Evolutionary conservation across 257 asterid genomes (phyloP).

Genomic region (Linderniella brevidens): DNA sequence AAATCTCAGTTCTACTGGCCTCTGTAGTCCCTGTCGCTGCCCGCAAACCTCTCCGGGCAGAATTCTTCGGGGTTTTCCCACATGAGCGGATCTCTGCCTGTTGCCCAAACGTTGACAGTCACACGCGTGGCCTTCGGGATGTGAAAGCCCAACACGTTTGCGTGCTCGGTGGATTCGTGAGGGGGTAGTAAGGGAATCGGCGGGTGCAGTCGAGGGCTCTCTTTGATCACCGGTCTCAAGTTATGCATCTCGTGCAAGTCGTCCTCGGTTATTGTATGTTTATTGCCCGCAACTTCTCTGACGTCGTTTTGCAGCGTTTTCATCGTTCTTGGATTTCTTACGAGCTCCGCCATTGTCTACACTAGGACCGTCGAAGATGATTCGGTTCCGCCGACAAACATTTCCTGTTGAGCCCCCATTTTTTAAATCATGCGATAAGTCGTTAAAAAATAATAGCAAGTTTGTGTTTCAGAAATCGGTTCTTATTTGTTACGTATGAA

Average conservation of each 20-base stretch:
- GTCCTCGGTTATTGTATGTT: constrained; percentile 12
- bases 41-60: constrained; percentile 32
- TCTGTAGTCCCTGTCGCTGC: constrained; percentile 14
- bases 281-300: constrained; percentile 1
- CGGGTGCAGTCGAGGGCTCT: constrained; percentile 23
- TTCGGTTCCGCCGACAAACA: constrained; percentile 37
- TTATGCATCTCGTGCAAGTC: constrained; percentile 29
- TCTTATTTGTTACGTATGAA: too few species aligned
- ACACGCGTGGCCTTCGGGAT: constrained; percentile 19
- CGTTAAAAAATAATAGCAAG: too few species aligned
- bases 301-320: constrained; percentile 19
- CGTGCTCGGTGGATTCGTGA: constrained; percentile 23
- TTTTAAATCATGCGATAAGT: too few species aligned
- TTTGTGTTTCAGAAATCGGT: too few species aligned
- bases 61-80: constrained; percentile 40
- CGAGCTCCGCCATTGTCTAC: constrained; percentile 35
- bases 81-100: constrained; percentile 21
- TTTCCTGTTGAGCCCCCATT: constrained; percentile 30
- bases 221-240: constrained; percentile 31
- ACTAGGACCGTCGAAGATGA: constrained; percentile 18
- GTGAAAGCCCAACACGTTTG: constrained; percentile 23
- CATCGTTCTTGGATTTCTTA: constrained; percentile 20
- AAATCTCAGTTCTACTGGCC: too few species aligned
- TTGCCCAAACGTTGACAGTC: constrained; percentile 33
- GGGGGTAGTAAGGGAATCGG: constrained; percentile 32